Base-by-base conservation (phyloP, 768 basidiomycete genomes). In the Termitomyces sp. region DNA sequence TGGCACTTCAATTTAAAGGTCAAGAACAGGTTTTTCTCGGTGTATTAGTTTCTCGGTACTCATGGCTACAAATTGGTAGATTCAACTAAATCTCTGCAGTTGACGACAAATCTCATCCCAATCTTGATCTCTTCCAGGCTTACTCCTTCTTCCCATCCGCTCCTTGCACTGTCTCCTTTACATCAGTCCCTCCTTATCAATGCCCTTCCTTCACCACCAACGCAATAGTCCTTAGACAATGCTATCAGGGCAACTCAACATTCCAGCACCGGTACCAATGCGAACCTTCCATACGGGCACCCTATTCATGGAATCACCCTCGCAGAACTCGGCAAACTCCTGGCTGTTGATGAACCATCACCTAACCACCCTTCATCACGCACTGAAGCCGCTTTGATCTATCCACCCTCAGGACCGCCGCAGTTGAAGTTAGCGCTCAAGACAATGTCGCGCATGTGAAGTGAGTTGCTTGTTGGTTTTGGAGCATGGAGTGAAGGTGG, bases 251-350 rank as follows among this genome's bases (percentile, higher is more conserved):
- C 77, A 4, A 81, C 86, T 0, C 79, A 80, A 16, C 79, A 80
- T 45, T 75, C 80, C 10, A 74, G 73, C 22, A 72, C 77, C 0
- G 93, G 86, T 0, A 65, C 92, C 6, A 67, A 71, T 4, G 69
- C 66, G 13, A 66, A 90, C 2, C 77, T 92, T 18, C 70, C 74
- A 0, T 68, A 74, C 10, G 89, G 88, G 1, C 94, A 96, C 68
- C 93, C 94, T 0, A 80, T 88, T 1, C 79, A 90, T 1, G 91
- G 83, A 0, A 73, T 95, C 24, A 84, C 88, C 4, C 73, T 87
- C 8, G 85, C 87, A 3, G 93, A 95, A 68, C 75, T 92, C 6
- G 92, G 90, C 0, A 94, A 93, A 72, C 72, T 94, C 7, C 76
- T 94, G 6, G 82, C 83, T 0, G 87, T 93, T 0, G 90, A 93